These are phyloP conservation scores for Tylopilus plumbeoviolaceoides DNA, from an alignment of 768 basidiomycete genomes.

Conservation along the genomic window DNA sequence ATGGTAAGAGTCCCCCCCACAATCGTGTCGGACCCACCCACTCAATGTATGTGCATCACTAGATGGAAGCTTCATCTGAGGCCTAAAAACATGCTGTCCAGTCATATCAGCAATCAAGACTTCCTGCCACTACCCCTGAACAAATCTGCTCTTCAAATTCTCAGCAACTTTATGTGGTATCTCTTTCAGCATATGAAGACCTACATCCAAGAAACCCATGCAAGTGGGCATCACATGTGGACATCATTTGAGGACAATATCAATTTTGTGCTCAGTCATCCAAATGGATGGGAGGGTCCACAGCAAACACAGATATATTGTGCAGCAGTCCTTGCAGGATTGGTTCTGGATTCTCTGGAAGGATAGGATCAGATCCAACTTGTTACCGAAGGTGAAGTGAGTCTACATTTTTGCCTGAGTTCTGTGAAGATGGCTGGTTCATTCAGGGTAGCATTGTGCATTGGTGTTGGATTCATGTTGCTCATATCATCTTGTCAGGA, in stretches of 20 bases:
- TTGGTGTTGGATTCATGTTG: background rate
- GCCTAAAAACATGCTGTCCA: slow-evolving; percentile 24
- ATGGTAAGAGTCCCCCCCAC: no score
- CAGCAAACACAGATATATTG: slow-evolving; percentile 42
- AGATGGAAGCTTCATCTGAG: no score
- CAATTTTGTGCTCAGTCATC: slow-evolving; percentile 47
- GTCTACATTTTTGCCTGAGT: slow-evolving; percentile 45
- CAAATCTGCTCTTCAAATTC: slow-evolving; percentile 36
- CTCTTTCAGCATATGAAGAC: slow-evolving; percentile 38
- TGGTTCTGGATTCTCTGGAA: slow-evolving; percentile 35
- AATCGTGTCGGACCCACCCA: no score
- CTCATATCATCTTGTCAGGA: slow-evolving; percentile 26
- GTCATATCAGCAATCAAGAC: slow-evolving; percentile 26
- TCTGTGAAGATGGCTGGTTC: slow-evolving; percentile 30
- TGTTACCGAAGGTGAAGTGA: slow-evolving; percentile 52
- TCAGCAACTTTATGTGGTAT: slow-evolving; percentile 47
- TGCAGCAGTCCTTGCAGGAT: slow-evolving; percentile 39
- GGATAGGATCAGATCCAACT: slow-evolving; percentile 40
- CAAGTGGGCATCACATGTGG: slow-evolving; percentile 40
- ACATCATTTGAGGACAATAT: slow-evolving; percentile 36
- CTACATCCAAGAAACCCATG: slow-evolving; percentile 45
- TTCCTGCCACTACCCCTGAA: slow-evolving; percentile 37
- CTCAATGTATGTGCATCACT: no score
- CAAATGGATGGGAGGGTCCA: slow-evolving; percentile 44
- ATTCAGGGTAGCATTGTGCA: slow-evolving; percentile 20